Percentiles rank a stretch among this genome's conserved stretches.
Evolutionary conservation across 2,329 filamentous ascomycete genomes (phyloP).

Genomic region (Mariannaea elegans): DNA sequence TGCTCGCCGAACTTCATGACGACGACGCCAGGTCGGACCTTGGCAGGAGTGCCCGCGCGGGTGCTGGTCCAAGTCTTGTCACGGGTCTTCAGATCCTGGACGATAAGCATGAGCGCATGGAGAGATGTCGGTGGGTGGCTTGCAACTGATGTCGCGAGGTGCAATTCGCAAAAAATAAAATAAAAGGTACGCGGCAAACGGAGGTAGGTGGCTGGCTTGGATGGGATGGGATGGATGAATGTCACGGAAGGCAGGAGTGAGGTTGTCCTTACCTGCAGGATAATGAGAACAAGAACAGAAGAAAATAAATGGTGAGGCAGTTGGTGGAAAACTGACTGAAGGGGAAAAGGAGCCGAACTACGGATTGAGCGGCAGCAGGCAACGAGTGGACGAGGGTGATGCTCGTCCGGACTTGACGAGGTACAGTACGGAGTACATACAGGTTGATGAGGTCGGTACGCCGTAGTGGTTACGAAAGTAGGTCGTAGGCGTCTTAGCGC

Average conservation of each 20-base stretch:
- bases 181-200: neutral
- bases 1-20: conserved; percentile 94
- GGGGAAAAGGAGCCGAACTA: conserved; percentile 2
- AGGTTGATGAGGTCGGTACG: neutral
- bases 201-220: neutral
- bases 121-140: conserved; percentile 12
- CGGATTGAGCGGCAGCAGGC: neutral
- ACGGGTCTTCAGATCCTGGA: conserved; percentile 58
- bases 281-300: conserved; percentile 8
- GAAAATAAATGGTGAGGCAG: conserved; percentile 9
- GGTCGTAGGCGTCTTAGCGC: conserved; percentile 17
- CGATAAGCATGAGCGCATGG: conserved; percentile 58
- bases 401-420: neutral
- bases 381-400: neutral
- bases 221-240: too few species aligned
- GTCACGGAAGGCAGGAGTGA: neutral
- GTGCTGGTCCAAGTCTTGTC: conserved; percentile 52
- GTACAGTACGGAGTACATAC: neutral
- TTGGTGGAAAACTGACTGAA: conserved; percentile 19
- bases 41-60: conserved; percentile 42
- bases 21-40: conserved; percentile 60
- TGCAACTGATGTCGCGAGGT: neutral
- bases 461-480: neutral
- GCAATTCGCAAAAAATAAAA: neutral
- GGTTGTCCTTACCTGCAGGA: conserved; percentile 23